Base-by-base conservation (phyloP, 805 yeast species). In the Cyberlindnera amylophila region DNA sequence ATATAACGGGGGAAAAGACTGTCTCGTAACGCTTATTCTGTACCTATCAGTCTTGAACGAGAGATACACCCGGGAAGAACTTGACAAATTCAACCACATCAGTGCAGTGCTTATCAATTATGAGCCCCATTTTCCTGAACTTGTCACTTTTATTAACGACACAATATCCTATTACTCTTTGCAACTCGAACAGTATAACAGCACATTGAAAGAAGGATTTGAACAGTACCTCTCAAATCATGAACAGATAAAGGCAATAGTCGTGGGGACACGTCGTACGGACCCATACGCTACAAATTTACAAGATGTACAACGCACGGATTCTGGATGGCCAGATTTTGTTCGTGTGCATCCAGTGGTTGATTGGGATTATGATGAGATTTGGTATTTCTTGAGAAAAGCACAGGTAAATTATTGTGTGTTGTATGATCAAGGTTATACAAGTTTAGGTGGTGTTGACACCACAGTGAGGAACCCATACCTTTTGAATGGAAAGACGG, bases 1-100 rank as follows among this genome's bases (percentile, higher is more conserved):
- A 2, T 93, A 84, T 62, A 93, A 93, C 59, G 99, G 99, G 10
- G 99, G 99, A 2, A 93, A 93, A 58, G 99, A 93, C 65, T 93
- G 98, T 55, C 75, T 90, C 36, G 97, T 90, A 26, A 79, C 91
- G 83, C 71, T 93, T 42, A 68, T 88, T 13, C 57, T 93, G 5
- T 78, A 86, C 41, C 64, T 90, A 39, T 82, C 93, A 2, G 77
- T 76, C 17, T 66, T 63, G 41, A 55, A 52, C 68, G 61, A 59
- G 37, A 55, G 50, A 27, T 60, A 53, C 27, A 16, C 46, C 1
- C 6, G 40, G 38, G 21, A 33, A 17, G 9, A 49, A 45, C 33
- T 53, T 36, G 17, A 34, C 42, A 4, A 13, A 51, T 55, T 53
- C 66, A 50, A 56, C 62, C 51, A 53, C 10, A 34, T 82, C 48